phyloP scores from a whole-genome alignment of 495 filamentous ascomycete genomes.

The Astrocystis sublimbata region DNA sequence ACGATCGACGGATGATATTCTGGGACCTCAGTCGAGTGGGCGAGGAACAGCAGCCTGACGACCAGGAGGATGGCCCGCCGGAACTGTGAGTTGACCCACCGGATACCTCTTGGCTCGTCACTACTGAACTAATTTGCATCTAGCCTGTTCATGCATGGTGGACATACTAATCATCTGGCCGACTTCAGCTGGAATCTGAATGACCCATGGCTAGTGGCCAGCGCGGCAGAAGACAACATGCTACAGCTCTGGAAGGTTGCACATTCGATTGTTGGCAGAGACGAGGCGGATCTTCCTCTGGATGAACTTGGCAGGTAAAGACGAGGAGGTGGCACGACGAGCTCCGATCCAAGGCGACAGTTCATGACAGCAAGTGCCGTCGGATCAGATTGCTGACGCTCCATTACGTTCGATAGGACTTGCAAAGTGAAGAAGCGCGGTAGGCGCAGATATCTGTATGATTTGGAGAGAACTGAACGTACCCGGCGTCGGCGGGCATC shows the following conservation, averaged over 20 bases:
- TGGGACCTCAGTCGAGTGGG: slow-evolving; percentile 92
- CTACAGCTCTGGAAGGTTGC: slow-evolving; percentile 97
- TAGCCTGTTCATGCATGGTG: slow-evolving; percentile 97
- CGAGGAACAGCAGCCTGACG: slow-evolving; percentile 91
- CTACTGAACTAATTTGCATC: slow-evolving; percentile 26
- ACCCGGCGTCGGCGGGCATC: background rate
- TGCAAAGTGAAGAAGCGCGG: slow-evolving; percentile 2
- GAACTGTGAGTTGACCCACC: slow-evolving; percentile 68
- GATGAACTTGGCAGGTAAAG: slow-evolving; percentile 68
- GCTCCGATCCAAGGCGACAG: background rate
- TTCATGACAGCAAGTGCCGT: background rate
- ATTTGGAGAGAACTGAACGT: slow-evolving; percentile 12
- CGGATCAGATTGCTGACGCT: slow-evolving; percentile 5
- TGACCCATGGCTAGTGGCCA: slow-evolving; percentile 92
- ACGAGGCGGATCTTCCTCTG: slow-evolving; percentile 72
- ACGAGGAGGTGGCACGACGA: background rate
- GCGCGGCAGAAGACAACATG: slow-evolving; percentile 94
- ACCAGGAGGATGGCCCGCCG: slow-evolving; percentile 94
- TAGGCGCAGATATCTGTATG: slow-evolving; percentile 17
- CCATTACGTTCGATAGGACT: slow-evolving; percentile 8
- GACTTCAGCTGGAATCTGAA: slow-evolving; percentile 98
- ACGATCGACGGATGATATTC: slow-evolving; percentile 91
- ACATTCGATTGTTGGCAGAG: slow-evolving; percentile 81
- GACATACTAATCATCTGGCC: slow-evolving; percentile 91
- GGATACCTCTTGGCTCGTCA: background rate